phyloP scores from a whole-genome alignment of 169 alveolate species.

The Babesia sp. region DNA sequence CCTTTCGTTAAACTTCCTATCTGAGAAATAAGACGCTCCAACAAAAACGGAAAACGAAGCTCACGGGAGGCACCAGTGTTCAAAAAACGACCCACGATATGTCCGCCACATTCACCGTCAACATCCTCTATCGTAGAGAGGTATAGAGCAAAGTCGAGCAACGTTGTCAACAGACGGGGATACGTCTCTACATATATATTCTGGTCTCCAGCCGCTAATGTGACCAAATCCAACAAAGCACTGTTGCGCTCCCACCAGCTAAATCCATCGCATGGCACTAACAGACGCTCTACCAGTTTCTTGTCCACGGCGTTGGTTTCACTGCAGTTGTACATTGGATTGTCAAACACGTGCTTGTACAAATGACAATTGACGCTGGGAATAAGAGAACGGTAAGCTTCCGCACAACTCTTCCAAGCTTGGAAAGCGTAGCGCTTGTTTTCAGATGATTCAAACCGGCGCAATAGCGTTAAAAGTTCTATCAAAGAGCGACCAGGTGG shows the following conservation, averaged over 20 bases:
- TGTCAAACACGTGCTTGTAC: constrained; percentile 27
- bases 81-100: constrained; percentile 15
- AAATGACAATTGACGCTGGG: constrained; percentile 42
- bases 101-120: constrained; percentile 15
- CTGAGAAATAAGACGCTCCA: constrained; percentile 53
- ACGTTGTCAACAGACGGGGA: constrained; percentile 27
- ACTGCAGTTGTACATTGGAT: neutral
- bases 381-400: constrained; percentile 46
- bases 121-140: constrained; percentile 2
- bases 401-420: constrained; percentile 49
- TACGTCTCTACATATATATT: constrained; percentile 48
- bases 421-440: constrained; percentile 15
- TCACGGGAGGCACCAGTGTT: constrained; percentile 56
- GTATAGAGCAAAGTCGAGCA: constrained; percentile 36
- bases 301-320: constrained; percentile 18
- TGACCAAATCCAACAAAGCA: constrained; percentile 55
- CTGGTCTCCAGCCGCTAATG: constrained; percentile 42
- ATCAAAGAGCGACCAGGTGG: constrained; percentile 49
- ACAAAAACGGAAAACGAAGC: constrained; percentile 51
- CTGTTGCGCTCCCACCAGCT: constrained; percentile 67
- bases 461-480: constrained; percentile 25
- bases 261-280: constrained; percentile 47
- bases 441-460: constrained; percentile 2
- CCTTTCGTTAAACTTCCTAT: constrained; percentile 44
- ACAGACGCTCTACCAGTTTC: constrained; percentile 19